Conservation (phyloP, 768 basidiomycete species). For the Boletellus sp. region DNA sequence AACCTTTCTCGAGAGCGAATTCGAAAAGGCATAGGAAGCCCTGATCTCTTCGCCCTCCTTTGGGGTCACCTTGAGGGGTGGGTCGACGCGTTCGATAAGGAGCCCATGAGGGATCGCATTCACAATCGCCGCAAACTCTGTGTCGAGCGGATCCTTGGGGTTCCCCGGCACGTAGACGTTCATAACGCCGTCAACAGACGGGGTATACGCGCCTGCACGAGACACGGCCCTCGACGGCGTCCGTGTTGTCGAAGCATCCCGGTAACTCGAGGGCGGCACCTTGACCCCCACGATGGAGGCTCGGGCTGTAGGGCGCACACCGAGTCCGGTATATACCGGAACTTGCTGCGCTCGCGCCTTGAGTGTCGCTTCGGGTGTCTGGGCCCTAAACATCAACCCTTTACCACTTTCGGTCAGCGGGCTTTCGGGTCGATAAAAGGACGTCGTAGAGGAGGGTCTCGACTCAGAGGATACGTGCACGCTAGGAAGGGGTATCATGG, state of each 20-base stretch:
- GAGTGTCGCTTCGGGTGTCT: constrained; percentile 66
- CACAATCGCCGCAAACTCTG: constrained; percentile 69
- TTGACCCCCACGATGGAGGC: constrained; percentile 39
- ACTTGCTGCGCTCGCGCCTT: constrained; percentile 59
- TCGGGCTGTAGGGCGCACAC: constrained; percentile 37
- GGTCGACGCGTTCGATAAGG: constrained; percentile 75
- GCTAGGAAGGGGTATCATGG: constrained; percentile 78
- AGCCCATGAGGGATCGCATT: constrained; percentile 78
- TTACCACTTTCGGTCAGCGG: constrained; percentile 37
- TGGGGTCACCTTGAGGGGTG: constrained; percentile 61
- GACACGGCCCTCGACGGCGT: constrained; percentile 65
- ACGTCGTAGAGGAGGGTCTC: constrained; percentile 69
- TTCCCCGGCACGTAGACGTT: constrained; percentile 66
- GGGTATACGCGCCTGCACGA: constrained; percentile 62
- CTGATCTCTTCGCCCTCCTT: constrained; percentile 75
- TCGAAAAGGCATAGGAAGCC: constrained; percentile 82
- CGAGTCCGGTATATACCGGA: constrained; percentile 46
- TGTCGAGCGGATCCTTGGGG: constrained; percentile 75
- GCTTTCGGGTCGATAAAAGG: constrained; percentile 57
- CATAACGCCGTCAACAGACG: constrained; percentile 48
- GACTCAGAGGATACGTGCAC: constrained; percentile 68
- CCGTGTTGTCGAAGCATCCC: constrained; percentile 52
- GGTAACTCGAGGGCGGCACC: constrained; percentile 74
- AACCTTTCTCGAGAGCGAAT: constrained; percentile 64
- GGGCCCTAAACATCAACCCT: constrained; percentile 45